Evolutionary conservation across 2,329 filamentous ascomycete genomes (phyloP), one percentile per base, ranked within the genome.

Genomic region (Verticillium nonalfalfae): DNA sequence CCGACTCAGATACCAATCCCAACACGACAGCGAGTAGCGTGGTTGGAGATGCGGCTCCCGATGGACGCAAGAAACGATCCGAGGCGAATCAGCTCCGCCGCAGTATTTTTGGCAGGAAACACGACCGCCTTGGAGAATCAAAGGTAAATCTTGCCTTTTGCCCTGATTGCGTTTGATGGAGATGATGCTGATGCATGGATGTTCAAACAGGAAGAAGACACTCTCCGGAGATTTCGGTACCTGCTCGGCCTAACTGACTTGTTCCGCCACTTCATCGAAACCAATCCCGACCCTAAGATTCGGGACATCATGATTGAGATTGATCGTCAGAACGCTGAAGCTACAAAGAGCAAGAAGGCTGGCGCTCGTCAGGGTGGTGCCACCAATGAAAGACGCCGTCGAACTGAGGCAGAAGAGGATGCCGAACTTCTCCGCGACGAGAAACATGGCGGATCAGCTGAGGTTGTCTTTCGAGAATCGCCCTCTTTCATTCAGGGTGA

Each of bases 221-320:
- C 92, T 0, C 91, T 98, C 71, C 87, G 94, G 68, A 85, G 95
- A 73, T 99, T 99, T 74, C 89, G 93, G 66, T 99, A 99, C 74
- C 85, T 99, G 1, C 85, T 99, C 14, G 96, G 96, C 33, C 81
- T 99, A 59, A 99, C 95, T 15, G 95, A 99, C 71, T 82, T 99
- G 21, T 99, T 99, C 80, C 92, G 96, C 66, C 95, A 99, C 77
- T 99, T 99, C 75, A 99, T 99, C 77, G 93, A 98, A 72, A 92
- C 93, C 9, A 99, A 97, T 72, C 94, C 93, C 5, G 93, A 99
- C 71, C 94, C 95, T 15, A 91, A 91, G 69, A 95, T 98, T 70
- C 91, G 94, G 69, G 91, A 96, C 62, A 92, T 97, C 68, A 95
- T 98, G 84, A 84, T 85, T 58, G 91, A 97, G 75, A 97, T 98